Conservation (phyloP, 1,284 basidiomycete species). For the Gomphus sp. region DNA sequence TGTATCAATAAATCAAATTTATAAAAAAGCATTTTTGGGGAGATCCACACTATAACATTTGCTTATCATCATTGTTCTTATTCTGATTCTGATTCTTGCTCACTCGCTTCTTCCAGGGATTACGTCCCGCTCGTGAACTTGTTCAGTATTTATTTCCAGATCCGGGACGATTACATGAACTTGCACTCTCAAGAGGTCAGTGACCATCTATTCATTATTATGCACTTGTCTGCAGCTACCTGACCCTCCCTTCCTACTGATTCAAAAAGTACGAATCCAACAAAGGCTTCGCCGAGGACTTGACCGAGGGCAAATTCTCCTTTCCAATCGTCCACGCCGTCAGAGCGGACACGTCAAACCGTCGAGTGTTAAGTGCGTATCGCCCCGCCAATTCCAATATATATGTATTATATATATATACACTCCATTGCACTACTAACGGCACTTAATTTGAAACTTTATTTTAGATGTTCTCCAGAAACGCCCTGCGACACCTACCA, state of each 20-base stretch:
- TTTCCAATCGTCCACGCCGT: slow-evolving; percentile 92
- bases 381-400: no score
- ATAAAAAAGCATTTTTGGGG: no score
- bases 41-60: no score
- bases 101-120: slow-evolving; percentile 42
- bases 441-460: no score
- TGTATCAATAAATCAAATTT: slow-evolving; percentile 18
- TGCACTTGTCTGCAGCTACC: not conserved
- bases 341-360: slow-evolving; percentile 62
- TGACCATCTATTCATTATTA: not conserved
- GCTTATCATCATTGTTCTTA: no score
- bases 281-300: slow-evolving; percentile 93
- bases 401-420: no score
- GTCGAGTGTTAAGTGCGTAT: slow-evolving; percentile 71
- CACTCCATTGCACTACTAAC: no score
- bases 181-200: slow-evolving; percentile 75
- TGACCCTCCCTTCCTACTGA: not conserved
- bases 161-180: slow-evolving; percentile 97
- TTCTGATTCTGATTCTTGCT: no score
- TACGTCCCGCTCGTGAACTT: slow-evolving; percentile 91
- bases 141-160: slow-evolving; percentile 92
- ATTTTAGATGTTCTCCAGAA: slow-evolving; percentile 92
- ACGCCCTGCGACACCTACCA: slow-evolving; percentile 67
- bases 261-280: slow-evolving; percentile 68
- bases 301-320: slow-evolving; percentile 95